Conservation (phyloP, 1,284 basidiomycete species). For the Coniophora puteana region DNA sequence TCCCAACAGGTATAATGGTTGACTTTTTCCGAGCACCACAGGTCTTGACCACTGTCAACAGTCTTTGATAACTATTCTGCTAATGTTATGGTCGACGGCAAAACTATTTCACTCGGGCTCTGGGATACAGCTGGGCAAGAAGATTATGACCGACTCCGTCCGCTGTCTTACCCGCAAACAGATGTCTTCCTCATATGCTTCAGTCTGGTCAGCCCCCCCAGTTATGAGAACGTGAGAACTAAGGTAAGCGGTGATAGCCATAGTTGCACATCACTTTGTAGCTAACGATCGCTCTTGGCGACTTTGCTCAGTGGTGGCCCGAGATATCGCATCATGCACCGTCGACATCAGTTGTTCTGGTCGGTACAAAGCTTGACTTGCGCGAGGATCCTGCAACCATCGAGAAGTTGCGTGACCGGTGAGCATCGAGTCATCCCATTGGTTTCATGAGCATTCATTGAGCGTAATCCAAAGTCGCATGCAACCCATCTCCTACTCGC, state of each 20-base stretch:
- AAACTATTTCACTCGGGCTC: conserved; percentile 95
- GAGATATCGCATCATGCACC: conserved; percentile 98
- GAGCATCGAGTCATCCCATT: conserved; percentile 20
- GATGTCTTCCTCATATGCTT: conserved; percentile 99
- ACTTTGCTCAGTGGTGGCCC: conserved; percentile 77
- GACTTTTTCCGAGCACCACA: conserved; percentile 8
- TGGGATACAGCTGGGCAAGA: conserved; percentile 99
- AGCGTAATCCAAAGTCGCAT: conserved; percentile 62
- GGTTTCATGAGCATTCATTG: conserved; percentile 9
- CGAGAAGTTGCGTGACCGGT: conserved; percentile 91
- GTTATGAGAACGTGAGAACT: conserved; percentile 97
- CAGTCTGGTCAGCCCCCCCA: conserved; percentile 94
- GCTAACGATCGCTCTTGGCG: conserved; percentile 7
- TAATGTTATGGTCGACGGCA: conserved; percentile 98
- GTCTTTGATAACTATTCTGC: conserved; percentile 96
- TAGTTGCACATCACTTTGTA: conserved; percentile 11
- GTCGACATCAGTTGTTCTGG: conserved; percentile 89
- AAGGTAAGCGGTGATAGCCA: conserved; percentile 54
- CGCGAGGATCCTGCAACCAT: conserved; percentile 92
- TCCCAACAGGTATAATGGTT: conserved; percentile 77
- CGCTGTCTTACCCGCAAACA: conserved; percentile 97
- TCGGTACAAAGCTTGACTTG: conserved; percentile 97
- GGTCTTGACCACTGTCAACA: conserved; percentile 26
- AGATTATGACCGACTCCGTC: conserved; percentile 97
- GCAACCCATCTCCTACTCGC: conserved; percentile 89